A percentile compares a stretch with the other conserved stretches of the same genome.
Conservation (phyloP, 1,284 basidiomycete species). For the Rhodofomes roseus region DNA sequence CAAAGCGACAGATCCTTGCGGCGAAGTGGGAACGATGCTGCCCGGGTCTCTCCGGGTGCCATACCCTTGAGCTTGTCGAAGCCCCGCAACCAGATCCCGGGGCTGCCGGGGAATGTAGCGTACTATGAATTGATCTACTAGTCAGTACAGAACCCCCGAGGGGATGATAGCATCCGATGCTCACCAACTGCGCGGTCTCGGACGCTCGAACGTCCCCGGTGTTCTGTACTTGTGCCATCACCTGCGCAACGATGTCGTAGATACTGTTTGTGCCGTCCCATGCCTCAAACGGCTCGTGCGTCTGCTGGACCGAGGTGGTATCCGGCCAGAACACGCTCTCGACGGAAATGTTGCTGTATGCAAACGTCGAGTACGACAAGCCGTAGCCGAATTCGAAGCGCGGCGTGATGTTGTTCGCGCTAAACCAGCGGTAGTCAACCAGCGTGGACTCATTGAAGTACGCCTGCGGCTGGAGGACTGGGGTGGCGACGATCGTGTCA, state of each 20-base stretch:
- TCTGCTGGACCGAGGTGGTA: constrained; percentile 5
- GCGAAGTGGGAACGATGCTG: constrained; percentile 54
- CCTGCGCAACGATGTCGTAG: constrained; percentile 13
- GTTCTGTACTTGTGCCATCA: constrained; percentile 33
- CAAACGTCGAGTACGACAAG: constrained; percentile 39
- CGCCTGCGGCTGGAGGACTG: neutral
- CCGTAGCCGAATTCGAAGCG: constrained; percentile 41
- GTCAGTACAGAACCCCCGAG: neutral
- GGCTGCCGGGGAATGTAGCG: constrained; percentile 28
- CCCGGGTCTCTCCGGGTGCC: constrained; percentile 40
- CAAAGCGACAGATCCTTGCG: constrained; percentile 50
- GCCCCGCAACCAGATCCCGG: constrained; percentile 53
- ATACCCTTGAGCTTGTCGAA: constrained; percentile 55
- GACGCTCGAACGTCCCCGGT: constrained; percentile 31
- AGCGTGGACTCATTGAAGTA: constrained; percentile 1
- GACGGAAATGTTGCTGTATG: constrained; percentile 26
- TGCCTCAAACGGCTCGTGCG: constrained; percentile 18
- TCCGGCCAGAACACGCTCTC: neutral
- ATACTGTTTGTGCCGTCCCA: constrained; percentile 29
- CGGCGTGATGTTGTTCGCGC: constrained; percentile 25
- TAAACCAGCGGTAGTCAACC: neutral
- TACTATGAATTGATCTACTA: constrained; percentile 55
- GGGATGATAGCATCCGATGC: no score
- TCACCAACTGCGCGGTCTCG: constrained; percentile 23
- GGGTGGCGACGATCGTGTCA: neutral